Conservation (phyloP, 2,329 filamentous ascomycete species). For the Mariannaea sp. region DNA sequence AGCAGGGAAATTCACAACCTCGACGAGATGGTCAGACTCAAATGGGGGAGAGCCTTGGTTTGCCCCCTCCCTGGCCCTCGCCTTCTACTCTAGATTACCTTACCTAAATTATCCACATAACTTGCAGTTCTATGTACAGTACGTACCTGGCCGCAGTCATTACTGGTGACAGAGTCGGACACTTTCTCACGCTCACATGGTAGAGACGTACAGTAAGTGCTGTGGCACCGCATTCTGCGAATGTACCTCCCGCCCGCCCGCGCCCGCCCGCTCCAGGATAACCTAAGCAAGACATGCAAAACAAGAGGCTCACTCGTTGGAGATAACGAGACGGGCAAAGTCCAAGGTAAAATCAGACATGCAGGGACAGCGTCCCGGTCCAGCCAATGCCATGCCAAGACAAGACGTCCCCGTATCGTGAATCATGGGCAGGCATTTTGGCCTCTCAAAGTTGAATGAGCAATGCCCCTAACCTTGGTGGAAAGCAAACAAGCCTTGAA, state of each 20-base stretch:
- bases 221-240: conserved; percentile 3
- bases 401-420: background rate
- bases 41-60: too few relatives aligned
- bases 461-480: background rate
- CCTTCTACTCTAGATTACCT: too few relatives aligned
- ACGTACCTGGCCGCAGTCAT: too few relatives aligned
- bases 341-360: conserved; percentile 13
- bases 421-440: conserved; percentile 8
- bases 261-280: conserved; percentile 9
- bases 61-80: too few relatives aligned
- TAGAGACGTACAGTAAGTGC: too few relatives aligned
- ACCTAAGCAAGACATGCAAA: conserved; percentile 8
- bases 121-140: too few relatives aligned
- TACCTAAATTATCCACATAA: too few relatives aligned
- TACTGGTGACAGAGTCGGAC: too few relatives aligned
- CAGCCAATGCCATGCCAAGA: background rate
- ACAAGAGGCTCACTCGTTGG: conserved; percentile 7
- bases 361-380: conserved; percentile 16
- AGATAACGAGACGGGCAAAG: conserved; percentile 17
- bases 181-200: too few relatives aligned
- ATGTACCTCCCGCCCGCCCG: conserved; percentile 8
- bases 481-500: conserved; percentile 4
- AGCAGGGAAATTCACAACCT: background rate
- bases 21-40: background rate
- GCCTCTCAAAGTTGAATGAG: conserved; percentile 5